Evolutionary conservation across 108 stramenopile genomes (phyloP).

Genomic region (Fragilaria crotonensis): DNA sequence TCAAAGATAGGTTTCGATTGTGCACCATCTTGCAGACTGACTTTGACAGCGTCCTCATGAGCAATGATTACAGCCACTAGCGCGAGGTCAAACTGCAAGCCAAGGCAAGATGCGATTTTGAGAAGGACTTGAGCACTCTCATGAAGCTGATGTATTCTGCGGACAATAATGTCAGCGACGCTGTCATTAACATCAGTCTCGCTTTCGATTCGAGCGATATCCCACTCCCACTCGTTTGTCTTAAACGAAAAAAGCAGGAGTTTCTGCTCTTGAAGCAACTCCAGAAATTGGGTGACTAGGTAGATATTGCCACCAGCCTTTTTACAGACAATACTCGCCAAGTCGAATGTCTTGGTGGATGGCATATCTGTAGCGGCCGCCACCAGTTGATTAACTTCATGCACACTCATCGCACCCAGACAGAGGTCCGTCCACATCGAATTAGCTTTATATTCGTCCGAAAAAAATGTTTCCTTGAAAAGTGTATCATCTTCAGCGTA

Average conservation of each 20-base stretch:
- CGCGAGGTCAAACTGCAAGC: not conserved
- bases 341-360: constrained; percentile 3
- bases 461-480: not conserved
- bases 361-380: not conserved
- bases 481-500: not conserved
- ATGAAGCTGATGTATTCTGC: not conserved
- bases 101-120: not conserved
- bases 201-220: constrained; percentile 15
- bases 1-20: not conserved
- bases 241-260: constrained; percentile 30
- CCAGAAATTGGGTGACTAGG: constrained; percentile 41
- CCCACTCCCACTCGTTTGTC: constrained; percentile 48
- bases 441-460: not conserved
- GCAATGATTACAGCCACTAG: not conserved
- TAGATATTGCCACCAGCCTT: constrained; percentile 62
- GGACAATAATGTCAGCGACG: not conserved
- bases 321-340: constrained; percentile 31
- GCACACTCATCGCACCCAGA: not conserved
- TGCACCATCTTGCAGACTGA: not conserved
- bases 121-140: not conserved
- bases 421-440: not conserved
- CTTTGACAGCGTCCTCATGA: not conserved
- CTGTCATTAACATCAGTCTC: constrained; percentile 7
- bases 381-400: not conserved
- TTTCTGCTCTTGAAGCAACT: constrained; percentile 21